Percentiles rank a stretch among this genome's conserved stretches.
Evolutionary conservation across 176 grass and related monocot species (phyloP).

Genomic region (Bromus sterilis): DNA sequence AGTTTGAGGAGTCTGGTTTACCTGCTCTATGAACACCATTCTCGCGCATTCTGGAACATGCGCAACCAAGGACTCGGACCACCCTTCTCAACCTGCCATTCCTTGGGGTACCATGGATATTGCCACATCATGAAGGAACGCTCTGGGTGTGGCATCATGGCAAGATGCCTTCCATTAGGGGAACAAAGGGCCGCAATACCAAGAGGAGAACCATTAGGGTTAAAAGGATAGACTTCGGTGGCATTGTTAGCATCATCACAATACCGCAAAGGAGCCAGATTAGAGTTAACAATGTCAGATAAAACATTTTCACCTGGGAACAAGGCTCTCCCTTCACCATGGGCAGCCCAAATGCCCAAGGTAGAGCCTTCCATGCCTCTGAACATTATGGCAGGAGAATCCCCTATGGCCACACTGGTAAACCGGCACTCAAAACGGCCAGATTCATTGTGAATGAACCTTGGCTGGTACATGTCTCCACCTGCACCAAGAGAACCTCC

Average conservation of each 20-base stretch:
- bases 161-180: conserved; percentile 79
- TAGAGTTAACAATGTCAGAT: conserved; percentile 40
- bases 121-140: conserved; percentile 99
- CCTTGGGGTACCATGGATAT: conserved; percentile 87
- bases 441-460: conserved; percentile 94
- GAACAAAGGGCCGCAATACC: conserved; percentile 85
- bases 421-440: conserved; percentile 79
- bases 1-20: neutral
- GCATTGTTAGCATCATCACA: conserved; percentile 63
- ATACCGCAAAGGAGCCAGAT: conserved; percentile 68
- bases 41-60: conserved; percentile 89
- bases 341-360: conserved; percentile 77
- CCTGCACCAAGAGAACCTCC: conserved; percentile 49
- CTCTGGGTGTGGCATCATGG: conserved; percentile 97
- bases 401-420: conserved; percentile 55
- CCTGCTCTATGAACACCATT: conserved; percentile 68
- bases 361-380: conserved; percentile 84
- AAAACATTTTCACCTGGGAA: conserved; percentile 63
- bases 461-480: conserved; percentile 76
- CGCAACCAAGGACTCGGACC: conserved; percentile 75
- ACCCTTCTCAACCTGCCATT: conserved; percentile 69
- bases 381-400: conserved; percentile 81
- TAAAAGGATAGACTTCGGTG: conserved; percentile 82
- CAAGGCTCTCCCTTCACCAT: conserved; percentile 75
- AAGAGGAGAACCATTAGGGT: conserved; percentile 87